Base-by-base conservation (phyloP, 2,329 filamentous ascomycete species). In the Alternaria angustiovoidea region DNA sequence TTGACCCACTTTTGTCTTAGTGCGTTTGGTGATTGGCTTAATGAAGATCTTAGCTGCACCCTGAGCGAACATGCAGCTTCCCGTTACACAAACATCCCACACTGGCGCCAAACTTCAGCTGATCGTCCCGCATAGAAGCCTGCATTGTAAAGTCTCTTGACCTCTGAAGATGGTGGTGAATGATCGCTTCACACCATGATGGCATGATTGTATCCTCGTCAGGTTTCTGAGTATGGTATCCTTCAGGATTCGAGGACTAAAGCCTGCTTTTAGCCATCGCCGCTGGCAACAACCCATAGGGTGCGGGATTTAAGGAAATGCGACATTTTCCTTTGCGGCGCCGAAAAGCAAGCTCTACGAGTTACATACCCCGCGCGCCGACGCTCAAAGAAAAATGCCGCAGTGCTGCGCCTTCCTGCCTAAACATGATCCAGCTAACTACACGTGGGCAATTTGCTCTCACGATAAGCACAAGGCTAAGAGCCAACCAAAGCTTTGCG, bases 401-500 rank as follows among this genome's bases (percentile, higher is more conserved):
- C 58, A 61, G 38, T 59, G 51, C 58, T 61, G 47, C 58, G 54
- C 53, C 53, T 36, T 49, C 58, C 42, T 51, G 53, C 52, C 46
- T 60, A 65, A 63, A 64, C 48, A 59, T 65, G 54, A 63, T 38
- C 22, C 38, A 57, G 58, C 61, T 61, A 48, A 57, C 58, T 57
- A 11, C 61, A 65, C 61, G 54, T 63, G 60, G 56, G 34, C 36
- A 30, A 57, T 60, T 52, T 41, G 58, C 54, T 57, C 47, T 62
- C 22, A 39, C 56, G 66, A 71, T 71, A 71, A 69, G 68, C 61
- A 61, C 14, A 20, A 22, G 39, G 36, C 44, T 24, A 63, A 56
- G 62, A 62, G 42, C 67, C 67, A 72, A 69, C 60, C 67, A 68
- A 63, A 53, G n/a, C 54, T 36, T 60, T 51, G 43, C 51, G 36